phyloP scores from a whole-genome alignment of 257 asterid species.

The Solanum lignicaule region DNA sequence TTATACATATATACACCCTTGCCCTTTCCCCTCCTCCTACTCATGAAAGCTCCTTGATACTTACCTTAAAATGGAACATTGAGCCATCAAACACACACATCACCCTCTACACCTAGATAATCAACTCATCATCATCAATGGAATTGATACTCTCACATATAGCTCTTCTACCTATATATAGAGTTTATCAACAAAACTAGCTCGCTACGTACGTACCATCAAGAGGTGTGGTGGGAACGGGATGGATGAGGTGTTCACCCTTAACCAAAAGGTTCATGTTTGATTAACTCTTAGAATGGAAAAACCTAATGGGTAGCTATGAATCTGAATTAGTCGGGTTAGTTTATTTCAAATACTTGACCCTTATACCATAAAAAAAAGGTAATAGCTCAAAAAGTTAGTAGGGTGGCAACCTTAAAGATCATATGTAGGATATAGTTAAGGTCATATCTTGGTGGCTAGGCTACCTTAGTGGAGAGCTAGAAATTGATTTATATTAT shows the following conservation, averaged over 20 bases:
- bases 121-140: neutral
- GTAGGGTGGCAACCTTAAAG: neutral
- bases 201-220: neutral
- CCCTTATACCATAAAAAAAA: neutral
- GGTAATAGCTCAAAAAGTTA: neutral
- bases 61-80: slow-evolving; percentile 15
- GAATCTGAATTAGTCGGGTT: neutral
- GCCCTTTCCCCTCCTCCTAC: neutral
- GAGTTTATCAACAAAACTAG: neutral
- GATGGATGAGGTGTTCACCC: neutral
- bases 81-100: neutral
- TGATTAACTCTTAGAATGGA: neutral
- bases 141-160: neutral
- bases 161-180: neutral
- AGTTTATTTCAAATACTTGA: too few species aligned
- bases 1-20: neutral
- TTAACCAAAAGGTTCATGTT: neutral
- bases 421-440: neutral
- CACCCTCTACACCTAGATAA: neutral
- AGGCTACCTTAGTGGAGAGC: neutral
- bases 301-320: neutral
- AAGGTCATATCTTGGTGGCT: neutral
- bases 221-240: neutral
- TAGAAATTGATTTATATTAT: neutral
- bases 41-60: slow-evolving; percentile 3